Base-by-base conservation (phyloP, 176 grass and related monocot genomes). In the Raddia guianensis region DNA sequence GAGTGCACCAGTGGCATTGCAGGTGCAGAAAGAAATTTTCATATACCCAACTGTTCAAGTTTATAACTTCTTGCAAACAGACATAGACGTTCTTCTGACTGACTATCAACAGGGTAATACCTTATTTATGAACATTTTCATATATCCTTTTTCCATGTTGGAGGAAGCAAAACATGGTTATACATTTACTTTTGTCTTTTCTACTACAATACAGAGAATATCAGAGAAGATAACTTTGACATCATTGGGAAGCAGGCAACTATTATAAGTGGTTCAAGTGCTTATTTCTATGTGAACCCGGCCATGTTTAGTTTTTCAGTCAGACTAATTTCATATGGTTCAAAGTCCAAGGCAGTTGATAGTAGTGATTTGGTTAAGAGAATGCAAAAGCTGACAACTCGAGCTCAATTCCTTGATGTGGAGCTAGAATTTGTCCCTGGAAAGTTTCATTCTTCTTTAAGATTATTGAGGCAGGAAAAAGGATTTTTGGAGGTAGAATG, bases 271-370 rank as follows among this genome's bases (percentile, higher is more conserved):
- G 90, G 87, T 82, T 90, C 85, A 78, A 92, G 82, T 82, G 76
- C 93, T 86, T 92, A 86, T 86, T 96, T 96, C 66, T 92, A 96
- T 88, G 87, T 85, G 72, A 92, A 96, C 68, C 93, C 90, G 69
- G 80, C 82, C 67, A 67, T 74, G 66, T 90, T 96, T 76, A 79
- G 77, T 77, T 90, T 92, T 44, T 88, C 79, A 55, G 87, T 92
- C 69, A 86, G 85, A 70, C 72, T 96, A 55, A 84, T 90, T 80
- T 80, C 85, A 58, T 78, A 92, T 80, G 81, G 80, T 81, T 90
- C 87, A 60, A 96, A 88, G 78, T 90, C 84, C 77, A 88, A 90
- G 85, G 35, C 82, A 78, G 82, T 92, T 66, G 88, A 88, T 82
- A 96, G 82, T 76, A 81, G 71, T 75, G 90, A 96, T 12, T 92